Evolutionary conservation across 2,329 filamentous ascomycete species (phyloP), one percentile per base, ranked within the genome.

Genomic region (Aureobasidium subglaciale): DNA sequence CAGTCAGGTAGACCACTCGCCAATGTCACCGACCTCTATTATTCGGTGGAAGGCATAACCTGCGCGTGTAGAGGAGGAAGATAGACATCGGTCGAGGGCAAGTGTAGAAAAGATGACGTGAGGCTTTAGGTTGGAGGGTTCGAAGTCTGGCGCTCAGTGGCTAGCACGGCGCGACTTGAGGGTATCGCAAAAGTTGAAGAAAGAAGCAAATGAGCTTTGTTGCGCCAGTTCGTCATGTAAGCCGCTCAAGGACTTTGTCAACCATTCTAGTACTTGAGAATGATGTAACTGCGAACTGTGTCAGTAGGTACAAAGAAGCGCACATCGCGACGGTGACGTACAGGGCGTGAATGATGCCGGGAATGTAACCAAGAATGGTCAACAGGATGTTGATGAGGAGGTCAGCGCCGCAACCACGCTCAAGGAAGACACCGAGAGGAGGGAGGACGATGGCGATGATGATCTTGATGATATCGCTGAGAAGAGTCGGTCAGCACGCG

Each of bases 341-440:
- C 77, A 95, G 76, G 60, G 90, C 90, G 78, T 96, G 90, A 72
- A 95, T 89, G 76, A 95, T 91, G 27, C 49, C 62, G 37, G 67
- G 69, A 59, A 71, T 70, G 72, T 83, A 85, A 73, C 82, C 84
- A 64, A 90, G 78, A 65, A 88, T 83, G 65, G 89, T 95, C 75
- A 95, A 77, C 68, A 90, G 80, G 73, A 95, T 88, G 85, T 95
- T 95, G 83, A 96, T 95, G 74, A 92, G 78, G 68, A 96, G 78
- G 71, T 95, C 88, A 63, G 85, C 83, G 70, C 86, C 86, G 76
- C 90, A 95, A 67, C 90, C 90, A 65, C 87, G 84, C 85, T 96
- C 90, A 64, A 96, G 87, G 82, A 95, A 93, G 71, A 96, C 90
- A 77, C 90, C 90, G 56, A 96, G 76, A 70, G 90, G 90, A 56